A percentile compares a stretch with the other conserved stretches of the same genome.
These are phyloP conservation scores for Metschnikowia noctiluminum DNA, from an alignment of 805 yeast genomes.

Conservation along the genomic window DNA sequence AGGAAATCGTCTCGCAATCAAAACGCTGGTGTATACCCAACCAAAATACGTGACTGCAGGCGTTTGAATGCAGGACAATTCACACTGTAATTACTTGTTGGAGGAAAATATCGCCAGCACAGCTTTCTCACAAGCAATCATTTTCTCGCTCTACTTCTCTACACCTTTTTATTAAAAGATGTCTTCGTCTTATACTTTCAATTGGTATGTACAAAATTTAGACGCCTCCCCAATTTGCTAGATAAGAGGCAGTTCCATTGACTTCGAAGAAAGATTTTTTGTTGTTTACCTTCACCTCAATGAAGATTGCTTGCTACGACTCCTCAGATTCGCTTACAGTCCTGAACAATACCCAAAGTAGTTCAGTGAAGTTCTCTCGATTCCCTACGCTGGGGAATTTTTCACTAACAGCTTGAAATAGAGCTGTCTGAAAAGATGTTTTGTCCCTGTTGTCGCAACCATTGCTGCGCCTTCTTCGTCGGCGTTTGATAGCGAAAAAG, in stretches of 20 bases:
- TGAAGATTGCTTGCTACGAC: slow-evolving; percentile 1
- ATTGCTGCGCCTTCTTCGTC: too few relatives aligned
- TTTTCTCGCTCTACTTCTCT: neutral
- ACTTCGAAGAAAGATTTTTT: neutral
- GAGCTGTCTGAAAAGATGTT: too few relatives aligned
- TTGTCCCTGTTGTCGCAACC: too few relatives aligned
- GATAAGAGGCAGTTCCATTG: too few relatives aligned
- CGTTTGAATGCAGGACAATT: slow-evolving; percentile 4
- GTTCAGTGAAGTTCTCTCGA: too few relatives aligned
- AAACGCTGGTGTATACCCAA: neutral
- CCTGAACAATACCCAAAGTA: too few relatives aligned
- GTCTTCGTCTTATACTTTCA: slow-evolving; percentile 36
- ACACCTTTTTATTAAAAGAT: slow-evolving; percentile 12
- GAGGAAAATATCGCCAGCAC: slow-evolving; percentile 6
- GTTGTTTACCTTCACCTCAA: neutral
- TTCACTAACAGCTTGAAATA: too few relatives aligned
- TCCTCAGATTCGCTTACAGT: too few relatives aligned
- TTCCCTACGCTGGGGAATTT: too few relatives aligned
- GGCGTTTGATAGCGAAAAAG: too few relatives aligned
- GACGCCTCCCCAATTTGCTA: neutral
- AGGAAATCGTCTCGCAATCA: neutral
- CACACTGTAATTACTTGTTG: slow-evolving; percentile 2
- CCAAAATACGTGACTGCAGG: slow-evolving; percentile 9
- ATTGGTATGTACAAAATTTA: slow-evolving; percentile 32
- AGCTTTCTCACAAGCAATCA: neutral